phyloP scores from a whole-genome alignment of 106 monocot species.

The Narthecium ossifragum region DNA sequence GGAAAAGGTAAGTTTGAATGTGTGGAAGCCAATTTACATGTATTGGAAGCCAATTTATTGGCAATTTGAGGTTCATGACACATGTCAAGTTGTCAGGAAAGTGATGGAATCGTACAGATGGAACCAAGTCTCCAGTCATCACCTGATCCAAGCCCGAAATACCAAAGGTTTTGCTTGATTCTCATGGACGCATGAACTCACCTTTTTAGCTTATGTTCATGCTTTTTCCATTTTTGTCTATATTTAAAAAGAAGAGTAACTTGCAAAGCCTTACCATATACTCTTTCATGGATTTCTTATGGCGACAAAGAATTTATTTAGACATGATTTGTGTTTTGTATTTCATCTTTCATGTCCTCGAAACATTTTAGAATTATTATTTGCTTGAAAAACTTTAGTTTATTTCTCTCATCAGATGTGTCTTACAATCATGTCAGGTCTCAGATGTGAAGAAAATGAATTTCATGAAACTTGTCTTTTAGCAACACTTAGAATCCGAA shows the following conservation, averaged over 20 bases:
- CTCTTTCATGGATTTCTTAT: too few relatives aligned
- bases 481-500: too few relatives aligned
- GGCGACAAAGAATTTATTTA: too few relatives aligned
- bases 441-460: too few relatives aligned
- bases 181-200: not conserved
- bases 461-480: too few relatives aligned
- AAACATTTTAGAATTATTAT: too few relatives aligned
- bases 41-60: not conserved
- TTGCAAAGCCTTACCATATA: too few relatives aligned
- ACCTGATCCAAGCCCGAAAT: constrained; percentile 18
- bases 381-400: too few relatives aligned
- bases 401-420: too few relatives aligned
- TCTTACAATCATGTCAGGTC: too few relatives aligned
- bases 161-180: constrained; percentile 21
- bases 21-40: not conserved
- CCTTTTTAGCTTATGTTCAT: not conserved
- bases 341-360: too few relatives aligned
- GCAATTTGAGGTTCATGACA: constrained; percentile 1
- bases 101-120: constrained; percentile 5
- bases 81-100: constrained; percentile 31
- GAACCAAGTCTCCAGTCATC: constrained; percentile 16
- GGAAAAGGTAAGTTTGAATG: constrained; percentile 27
- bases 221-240: not conserved
- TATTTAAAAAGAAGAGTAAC: too few relatives aligned
- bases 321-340: constrained; percentile 8